Conservation (phyloP, 352 stramenopile genomes). For the Globisporangium ultimum region DNA sequence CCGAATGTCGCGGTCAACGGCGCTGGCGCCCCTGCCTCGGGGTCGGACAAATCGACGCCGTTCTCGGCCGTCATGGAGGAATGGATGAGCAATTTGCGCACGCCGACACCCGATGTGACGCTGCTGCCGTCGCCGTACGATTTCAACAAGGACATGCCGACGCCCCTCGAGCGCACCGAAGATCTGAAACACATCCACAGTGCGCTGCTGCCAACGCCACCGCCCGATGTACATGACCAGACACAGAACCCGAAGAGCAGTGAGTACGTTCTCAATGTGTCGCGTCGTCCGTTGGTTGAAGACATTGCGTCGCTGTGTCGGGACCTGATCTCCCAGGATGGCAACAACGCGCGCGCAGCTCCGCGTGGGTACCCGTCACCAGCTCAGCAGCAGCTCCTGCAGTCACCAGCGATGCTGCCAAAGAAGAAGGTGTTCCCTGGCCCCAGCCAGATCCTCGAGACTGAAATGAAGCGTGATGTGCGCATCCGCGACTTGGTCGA, state of each 20-base stretch:
- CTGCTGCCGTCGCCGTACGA: conserved; percentile 75
- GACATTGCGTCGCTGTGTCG: conserved; percentile 78
- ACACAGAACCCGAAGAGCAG: conserved; percentile 57
- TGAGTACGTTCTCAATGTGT: conserved; percentile 44
- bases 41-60: conserved; percentile 31
- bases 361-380: not conserved
- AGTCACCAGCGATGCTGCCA: not conserved
- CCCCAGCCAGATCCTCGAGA: conserved; percentile 4
- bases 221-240: conserved; percentile 54
- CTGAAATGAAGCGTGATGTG: conserved; percentile 10
- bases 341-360: conserved; percentile 14
- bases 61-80: conserved; percentile 76
- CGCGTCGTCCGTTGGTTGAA: conserved; percentile 57
- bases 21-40: not conserved
- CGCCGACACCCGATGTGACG: conserved; percentile 75
- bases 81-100: conserved; percentile 78
- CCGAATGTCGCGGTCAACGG: not conserved
- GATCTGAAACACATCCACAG: conserved; percentile 74
- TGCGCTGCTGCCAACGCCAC: conserved; percentile 67
- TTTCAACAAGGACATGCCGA: conserved; percentile 75
- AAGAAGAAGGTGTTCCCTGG: conserved; percentile 16
- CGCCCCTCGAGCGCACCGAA: conserved; percentile 64
- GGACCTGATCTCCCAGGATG: conserved; percentile 72
- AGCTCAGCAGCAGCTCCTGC: not conserved
- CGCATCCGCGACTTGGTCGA: conserved; percentile 12